Base-by-base conservation (phyloP, 306 rosid species). In the Arachis stenosperma region DNA sequence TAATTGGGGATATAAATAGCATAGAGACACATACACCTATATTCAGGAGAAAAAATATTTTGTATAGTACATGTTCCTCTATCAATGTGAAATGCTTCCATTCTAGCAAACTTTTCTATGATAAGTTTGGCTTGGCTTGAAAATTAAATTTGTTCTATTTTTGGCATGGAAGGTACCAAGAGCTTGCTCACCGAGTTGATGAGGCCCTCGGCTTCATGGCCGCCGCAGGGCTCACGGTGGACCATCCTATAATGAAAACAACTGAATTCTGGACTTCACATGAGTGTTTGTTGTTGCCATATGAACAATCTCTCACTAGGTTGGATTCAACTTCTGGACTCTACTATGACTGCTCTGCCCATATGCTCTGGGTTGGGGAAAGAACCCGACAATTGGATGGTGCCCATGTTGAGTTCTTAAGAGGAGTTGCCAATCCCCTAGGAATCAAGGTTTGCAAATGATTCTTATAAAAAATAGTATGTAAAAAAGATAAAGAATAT, bases 141-240 rank as follows among this genome's bases (percentile, higher is more conserved):
- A 33, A 33, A 33, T 33, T 33, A 59, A 60, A n/a, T 8, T 62
- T 37, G 67, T 52, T 44, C 6, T 65, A 15, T 65, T 82, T 9
- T 76, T 70, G 84, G 68, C 41, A 65, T 78, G 86, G 27, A 80
- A 91, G 97, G 83, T 94, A 94, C 85, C 99, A 92, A 10, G 99
- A 94, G 69, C 92, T 94, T 7, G 99, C 97, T 78, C 68, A 82
- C 84, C 87, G 99, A 44, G 99, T 94, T 12, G 99, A 94, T 58
- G 99, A 94, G 91, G 99, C 99, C 67, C 99, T 94, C 71, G 99
- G 99, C 63, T 94, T 94, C 85, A 94, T 94, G 99, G 87, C 91
- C 67, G 99, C 97, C 5, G 96, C 99, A 14, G 99, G 99, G 43
- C 97, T 94, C 76, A 94, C 99, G 0, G 87, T 86, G 61, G 99